Percentiles rank a stretch among this genome's conserved stretches.
phyloP scores from a whole-genome alignment of 2,329 filamentous ascomycete genomes.

The Aspergillus proliferans region DNA sequence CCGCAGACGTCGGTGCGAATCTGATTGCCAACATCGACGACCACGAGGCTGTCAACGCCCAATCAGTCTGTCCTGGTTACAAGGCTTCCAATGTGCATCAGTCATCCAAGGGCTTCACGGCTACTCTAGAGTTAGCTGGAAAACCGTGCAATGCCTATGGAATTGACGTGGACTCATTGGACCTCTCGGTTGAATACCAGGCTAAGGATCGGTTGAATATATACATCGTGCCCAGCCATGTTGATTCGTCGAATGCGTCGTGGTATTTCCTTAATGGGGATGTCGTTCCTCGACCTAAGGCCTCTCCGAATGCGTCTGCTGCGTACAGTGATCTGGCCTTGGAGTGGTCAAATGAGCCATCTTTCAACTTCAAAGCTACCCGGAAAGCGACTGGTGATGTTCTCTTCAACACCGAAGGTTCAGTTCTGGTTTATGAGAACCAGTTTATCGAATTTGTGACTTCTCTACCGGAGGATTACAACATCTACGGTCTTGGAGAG shows the following conservation, averaged over 20 bases:
- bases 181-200: constrained; percentile 63
- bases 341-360: constrained; percentile 51
- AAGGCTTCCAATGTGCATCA: constrained; percentile 46
- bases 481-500: constrained; percentile 69
- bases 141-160: constrained; percentile 67
- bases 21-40: constrained; percentile 60
- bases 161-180: constrained; percentile 62
- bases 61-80: constrained; percentile 58
- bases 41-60: constrained; percentile 56
- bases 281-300: constrained; percentile 53
- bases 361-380: constrained; percentile 52
- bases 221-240: constrained; percentile 60
- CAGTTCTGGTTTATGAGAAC: constrained; percentile 64
- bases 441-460: constrained; percentile 72
- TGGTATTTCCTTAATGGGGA: constrained; percentile 63
- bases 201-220: constrained; percentile 61
- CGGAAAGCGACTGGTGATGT: constrained; percentile 57
- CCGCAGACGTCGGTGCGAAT: constrained; percentile 40
- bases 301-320: constrained; percentile 36
- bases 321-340: constrained; percentile 44
- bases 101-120: constrained; percentile 45
- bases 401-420: constrained; percentile 61
- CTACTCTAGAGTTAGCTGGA: constrained; percentile 48
- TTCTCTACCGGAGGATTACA: constrained; percentile 62
- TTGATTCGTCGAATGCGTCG: constrained; percentile 56